Percentiles rank a stretch among this genome's conserved stretches.
Evolutionary conservation across 202 grass and related monocot species (phyloP).

Genomic region (Hordeum pubiflorum): DNA sequence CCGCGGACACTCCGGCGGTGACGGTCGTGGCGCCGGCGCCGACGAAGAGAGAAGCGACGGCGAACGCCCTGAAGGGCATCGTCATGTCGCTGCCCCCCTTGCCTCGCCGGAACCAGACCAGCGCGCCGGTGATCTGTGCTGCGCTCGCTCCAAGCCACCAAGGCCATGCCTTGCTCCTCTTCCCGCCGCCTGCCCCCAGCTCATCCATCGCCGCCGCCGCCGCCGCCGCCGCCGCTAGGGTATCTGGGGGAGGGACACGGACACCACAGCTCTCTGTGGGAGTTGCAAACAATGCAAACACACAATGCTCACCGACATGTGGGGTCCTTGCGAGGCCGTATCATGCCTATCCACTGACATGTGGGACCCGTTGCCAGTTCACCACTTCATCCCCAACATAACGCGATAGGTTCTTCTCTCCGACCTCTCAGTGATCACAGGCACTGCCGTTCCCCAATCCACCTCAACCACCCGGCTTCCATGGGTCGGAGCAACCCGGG

Average conservation of each 20-base stretch:
- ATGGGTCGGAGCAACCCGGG: background rate
- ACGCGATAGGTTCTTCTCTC: background rate
- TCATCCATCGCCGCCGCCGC: slow-evolving; percentile 26
- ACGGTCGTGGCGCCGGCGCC: slow-evolving; percentile 37
- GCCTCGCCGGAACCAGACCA: slow-evolving; percentile 54
- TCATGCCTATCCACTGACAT: background rate
- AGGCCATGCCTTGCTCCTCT: slow-evolving; percentile 27
- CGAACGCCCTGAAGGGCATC: slow-evolving; percentile 88
- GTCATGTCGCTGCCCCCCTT: slow-evolving; percentile 28
- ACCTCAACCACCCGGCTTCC: background rate
- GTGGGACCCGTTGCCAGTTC: background rate
- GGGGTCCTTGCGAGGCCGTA: background rate
- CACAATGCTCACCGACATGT: slow-evolving; percentile 8
- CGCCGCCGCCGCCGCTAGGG: slow-evolving; percentile 21
- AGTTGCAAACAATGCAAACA: background rate
- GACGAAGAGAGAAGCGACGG: slow-evolving; percentile 58
- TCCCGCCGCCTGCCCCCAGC: background rate
- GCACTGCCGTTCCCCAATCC: background rate
- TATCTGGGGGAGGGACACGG: background rate
- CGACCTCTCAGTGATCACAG: background rate
- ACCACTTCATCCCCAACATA: background rate
- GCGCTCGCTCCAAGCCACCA: slow-evolving; percentile 66
- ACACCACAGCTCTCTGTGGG: background rate
- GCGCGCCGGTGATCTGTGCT: slow-evolving; percentile 27
- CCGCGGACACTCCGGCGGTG: slow-evolving; percentile 32